phyloP scores from a whole-genome alignment of 805 yeast species.

The Saturnispora saitoi region DNA sequence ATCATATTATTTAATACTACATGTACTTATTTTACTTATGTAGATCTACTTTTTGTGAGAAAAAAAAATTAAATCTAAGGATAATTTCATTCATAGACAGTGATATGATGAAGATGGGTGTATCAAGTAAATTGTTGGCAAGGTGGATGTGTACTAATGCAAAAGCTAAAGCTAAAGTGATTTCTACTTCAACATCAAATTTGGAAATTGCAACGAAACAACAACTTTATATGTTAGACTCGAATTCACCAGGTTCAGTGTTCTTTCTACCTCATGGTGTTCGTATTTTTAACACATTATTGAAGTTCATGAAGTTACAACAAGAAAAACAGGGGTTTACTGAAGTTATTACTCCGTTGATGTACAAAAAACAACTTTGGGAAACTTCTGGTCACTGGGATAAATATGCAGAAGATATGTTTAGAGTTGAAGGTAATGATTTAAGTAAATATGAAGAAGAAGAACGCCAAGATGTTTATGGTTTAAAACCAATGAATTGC shows the following conservation, averaged over 20 bases:
- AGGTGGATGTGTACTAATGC: background rate
- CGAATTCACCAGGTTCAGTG: slow-evolving; percentile 81
- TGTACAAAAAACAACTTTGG: slow-evolving; percentile 79
- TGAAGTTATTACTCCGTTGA: slow-evolving; percentile 88
- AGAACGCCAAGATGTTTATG: slow-evolving; percentile 40
- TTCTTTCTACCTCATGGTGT: slow-evolving; percentile 94
- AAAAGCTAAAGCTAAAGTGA: background rate
- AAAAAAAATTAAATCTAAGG: background rate
- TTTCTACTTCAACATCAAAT: slow-evolving; percentile 28
- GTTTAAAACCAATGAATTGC: slow-evolving; percentile 53
- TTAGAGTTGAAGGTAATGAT: slow-evolving; percentile 63
- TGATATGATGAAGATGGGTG: background rate
- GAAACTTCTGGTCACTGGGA: slow-evolving; percentile 94
- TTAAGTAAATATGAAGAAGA: slow-evolving; percentile 28
- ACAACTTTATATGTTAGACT: slow-evolving; percentile 68
- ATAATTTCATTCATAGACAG: background rate
- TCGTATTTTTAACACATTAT: slow-evolving; percentile 67
- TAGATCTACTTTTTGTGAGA: background rate
- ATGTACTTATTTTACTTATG: too few relatives aligned
- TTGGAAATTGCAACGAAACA: slow-evolving; percentile 53
- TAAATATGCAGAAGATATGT: slow-evolving; percentile 92
- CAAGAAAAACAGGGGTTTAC: slow-evolving; percentile 75
- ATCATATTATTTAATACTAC: too few relatives aligned
- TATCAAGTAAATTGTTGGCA: background rate
- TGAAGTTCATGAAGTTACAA: slow-evolving; percentile 78